Conservation (phyloP, 306 rosid genomes). For the Comarum palustre region DNA sequence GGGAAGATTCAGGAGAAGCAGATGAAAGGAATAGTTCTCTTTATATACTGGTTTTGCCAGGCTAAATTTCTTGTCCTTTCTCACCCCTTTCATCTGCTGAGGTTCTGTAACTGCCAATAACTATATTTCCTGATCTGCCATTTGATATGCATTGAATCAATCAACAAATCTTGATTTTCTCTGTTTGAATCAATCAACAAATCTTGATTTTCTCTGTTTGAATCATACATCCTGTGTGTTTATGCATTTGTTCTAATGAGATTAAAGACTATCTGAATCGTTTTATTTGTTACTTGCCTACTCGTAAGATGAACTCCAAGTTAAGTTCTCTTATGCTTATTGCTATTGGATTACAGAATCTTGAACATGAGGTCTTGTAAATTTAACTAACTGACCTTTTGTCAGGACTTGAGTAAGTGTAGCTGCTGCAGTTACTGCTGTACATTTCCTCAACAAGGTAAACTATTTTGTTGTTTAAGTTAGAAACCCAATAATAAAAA, state of each 20-base stretch:
- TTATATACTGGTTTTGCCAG: neutral
- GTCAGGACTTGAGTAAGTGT: neutral
- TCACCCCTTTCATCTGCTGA: neutral
- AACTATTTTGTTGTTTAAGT: neutral
- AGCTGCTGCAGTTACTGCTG: neutral
- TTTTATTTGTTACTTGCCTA: neutral
- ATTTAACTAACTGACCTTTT: neutral
- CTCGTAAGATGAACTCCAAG: neutral
- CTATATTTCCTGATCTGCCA: neutral
- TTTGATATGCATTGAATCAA: too few species aligned
- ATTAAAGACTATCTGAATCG: neutral
- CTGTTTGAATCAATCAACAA: neutral
- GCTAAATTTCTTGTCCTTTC: constrained; percentile 17
- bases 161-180: neutral
- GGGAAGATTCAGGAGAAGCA: constrained; percentile 9
- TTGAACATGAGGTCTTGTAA: neutral
- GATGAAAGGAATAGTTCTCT: constrained; percentile 5
- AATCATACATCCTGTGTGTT: neutral
- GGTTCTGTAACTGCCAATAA: neutral
- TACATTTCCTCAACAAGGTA: constrained; percentile 11
- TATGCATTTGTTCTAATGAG: neutral
- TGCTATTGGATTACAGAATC: constrained; percentile 1
- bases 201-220: neutral
- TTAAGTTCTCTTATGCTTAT: neutral
- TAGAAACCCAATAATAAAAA: neutral